A percentile compares a stretch with the other conserved stretches of the same genome.
Evolutionary conservation across 306 rosid genomes (phyloP).

Genomic region (Cucurbita moschata): DNA sequence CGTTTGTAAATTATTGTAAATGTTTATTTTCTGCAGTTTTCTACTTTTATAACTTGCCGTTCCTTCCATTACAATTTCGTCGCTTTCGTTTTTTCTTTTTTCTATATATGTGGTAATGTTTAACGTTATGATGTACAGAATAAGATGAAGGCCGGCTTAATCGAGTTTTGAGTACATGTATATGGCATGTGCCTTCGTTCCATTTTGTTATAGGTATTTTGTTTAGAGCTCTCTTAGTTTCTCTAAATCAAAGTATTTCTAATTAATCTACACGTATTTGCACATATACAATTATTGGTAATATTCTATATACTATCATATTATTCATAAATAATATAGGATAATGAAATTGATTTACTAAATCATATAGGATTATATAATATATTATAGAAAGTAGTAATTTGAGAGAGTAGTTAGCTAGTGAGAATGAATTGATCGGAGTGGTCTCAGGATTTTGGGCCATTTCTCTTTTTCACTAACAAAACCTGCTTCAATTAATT

Average conservation of each 20-base stretch:
- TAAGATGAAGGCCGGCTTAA: background rate
- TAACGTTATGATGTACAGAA: background rate
- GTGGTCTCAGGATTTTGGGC: background rate
- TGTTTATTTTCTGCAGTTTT: background rate
- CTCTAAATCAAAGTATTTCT: too few relatives aligned
- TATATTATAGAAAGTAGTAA: too few relatives aligned
- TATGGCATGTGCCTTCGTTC: background rate
- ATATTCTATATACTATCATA: too few relatives aligned
- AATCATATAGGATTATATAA: too few relatives aligned
- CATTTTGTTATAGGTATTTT: too few relatives aligned
- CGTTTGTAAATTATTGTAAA: slow-evolving; percentile 2
- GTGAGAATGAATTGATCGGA: background rate
- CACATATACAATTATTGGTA: background rate
- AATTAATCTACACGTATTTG: too few relatives aligned
- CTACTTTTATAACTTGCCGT: background rate
- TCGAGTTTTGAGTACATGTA: background rate
- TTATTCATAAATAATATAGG: too few relatives aligned
- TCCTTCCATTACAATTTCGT: background rate
- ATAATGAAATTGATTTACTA: too few relatives aligned
- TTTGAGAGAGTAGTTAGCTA: too few relatives aligned
- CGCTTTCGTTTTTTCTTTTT: background rate
- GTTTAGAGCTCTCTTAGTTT: too few relatives aligned
- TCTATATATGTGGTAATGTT: background rate
- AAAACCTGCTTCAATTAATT: too few relatives aligned
- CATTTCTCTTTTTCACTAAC: too few relatives aligned